Percentiles rank a stretch among this genome's conserved stretches.
These are phyloP conservation scores for Durusdinium trenchii DNA, from an alignment of 73 alveolate species.

Conservation along the genomic window DNA sequence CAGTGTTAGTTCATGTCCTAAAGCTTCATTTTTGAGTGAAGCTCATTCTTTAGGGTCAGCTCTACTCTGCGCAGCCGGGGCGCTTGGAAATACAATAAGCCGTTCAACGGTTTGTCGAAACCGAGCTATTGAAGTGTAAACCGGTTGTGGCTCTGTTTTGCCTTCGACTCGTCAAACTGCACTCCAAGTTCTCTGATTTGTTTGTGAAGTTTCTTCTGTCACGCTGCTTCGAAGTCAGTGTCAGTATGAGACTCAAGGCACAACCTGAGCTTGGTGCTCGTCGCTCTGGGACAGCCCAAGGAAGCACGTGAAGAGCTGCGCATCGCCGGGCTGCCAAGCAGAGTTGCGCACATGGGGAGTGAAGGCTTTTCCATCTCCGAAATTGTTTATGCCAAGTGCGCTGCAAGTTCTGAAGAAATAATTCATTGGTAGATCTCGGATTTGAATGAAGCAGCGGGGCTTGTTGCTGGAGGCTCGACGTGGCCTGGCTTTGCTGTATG, in stretches of 20 bases:
- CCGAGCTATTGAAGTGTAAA: neutral
- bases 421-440: too few relatives aligned
- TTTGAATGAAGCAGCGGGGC: too few relatives aligned
- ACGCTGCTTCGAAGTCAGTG: neutral
- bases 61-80: slow-evolving; percentile 69
- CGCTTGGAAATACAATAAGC: too few relatives aligned
- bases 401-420: too few relatives aligned
- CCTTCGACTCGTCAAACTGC: neutral
- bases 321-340: neutral
- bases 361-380: neutral
- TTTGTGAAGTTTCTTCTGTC: neutral
- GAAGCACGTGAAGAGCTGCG: slow-evolving; percentile 67
- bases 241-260: slow-evolving; percentile 38
- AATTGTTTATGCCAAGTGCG: too few relatives aligned
- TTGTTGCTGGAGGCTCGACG: slow-evolving; percentile 80
- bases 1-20: too few relatives aligned
- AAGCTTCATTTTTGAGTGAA: neutral
- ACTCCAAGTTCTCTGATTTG: neutral
- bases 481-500: slow-evolving; percentile 85
- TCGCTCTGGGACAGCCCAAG: slow-evolving; percentile 62
- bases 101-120: neutral
- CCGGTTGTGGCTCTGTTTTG: neutral
- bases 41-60: slow-evolving; percentile 65
- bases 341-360: neutral
- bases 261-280: slow-evolving; percentile 79